These are phyloP conservation scores for Aotearoamyces nothofagi DNA, from an alignment of 2,329 filamentous ascomycete genomes.

Conservation along the genomic window DNA sequence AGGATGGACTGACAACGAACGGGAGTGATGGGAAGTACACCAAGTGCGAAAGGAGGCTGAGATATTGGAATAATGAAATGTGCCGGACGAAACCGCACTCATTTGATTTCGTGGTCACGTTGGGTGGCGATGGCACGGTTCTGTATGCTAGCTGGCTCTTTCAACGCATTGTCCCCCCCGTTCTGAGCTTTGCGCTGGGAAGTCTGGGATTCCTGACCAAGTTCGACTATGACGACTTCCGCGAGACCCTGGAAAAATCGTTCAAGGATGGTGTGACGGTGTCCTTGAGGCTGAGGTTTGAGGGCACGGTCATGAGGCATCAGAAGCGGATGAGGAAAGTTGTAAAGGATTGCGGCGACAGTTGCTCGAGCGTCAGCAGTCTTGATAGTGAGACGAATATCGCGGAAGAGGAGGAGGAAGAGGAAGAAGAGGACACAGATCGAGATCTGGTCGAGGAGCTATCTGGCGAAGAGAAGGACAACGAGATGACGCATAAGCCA, in stretches of 20 bases:
- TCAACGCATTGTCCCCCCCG: slow-evolving; percentile 84
- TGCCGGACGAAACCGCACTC: slow-evolving; percentile 66
- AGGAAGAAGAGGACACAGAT: slow-evolving; percentile 23
- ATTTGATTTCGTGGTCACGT: slow-evolving; percentile 86
- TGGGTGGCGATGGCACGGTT: slow-evolving; percentile 93
- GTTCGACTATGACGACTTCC: slow-evolving; percentile 74
- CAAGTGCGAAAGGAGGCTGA: slow-evolving; percentile 32
- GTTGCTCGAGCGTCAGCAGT: no score
- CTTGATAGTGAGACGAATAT: slow-evolving; percentile 5
- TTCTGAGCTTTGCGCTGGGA: slow-evolving; percentile 80
- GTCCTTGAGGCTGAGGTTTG: slow-evolving; percentile 75
- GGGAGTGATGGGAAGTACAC: slow-evolving; percentile 10
- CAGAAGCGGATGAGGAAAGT: slow-evolving; percentile 28
- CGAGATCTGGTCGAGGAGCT: slow-evolving; percentile 79
- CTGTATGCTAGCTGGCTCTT: slow-evolving; percentile 95
- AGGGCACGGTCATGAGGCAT: slow-evolving; percentile 84
- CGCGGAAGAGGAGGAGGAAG: slow-evolving; percentile 22
- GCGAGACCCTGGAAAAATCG: slow-evolving; percentile 50
- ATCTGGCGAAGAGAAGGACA: slow-evolving; percentile 71
- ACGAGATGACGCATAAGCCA: slow-evolving; percentile 71
- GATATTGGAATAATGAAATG: slow-evolving; percentile 72
- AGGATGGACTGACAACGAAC: slow-evolving; percentile 21
- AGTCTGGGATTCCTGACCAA: slow-evolving; percentile 93
- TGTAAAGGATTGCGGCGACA: slow-evolving; percentile 9
- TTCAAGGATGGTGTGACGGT: slow-evolving; percentile 80